phyloP scores from a whole-genome alignment of 192 early-diverging fungal genomes.

The Backusella liffmaniae region DNA sequence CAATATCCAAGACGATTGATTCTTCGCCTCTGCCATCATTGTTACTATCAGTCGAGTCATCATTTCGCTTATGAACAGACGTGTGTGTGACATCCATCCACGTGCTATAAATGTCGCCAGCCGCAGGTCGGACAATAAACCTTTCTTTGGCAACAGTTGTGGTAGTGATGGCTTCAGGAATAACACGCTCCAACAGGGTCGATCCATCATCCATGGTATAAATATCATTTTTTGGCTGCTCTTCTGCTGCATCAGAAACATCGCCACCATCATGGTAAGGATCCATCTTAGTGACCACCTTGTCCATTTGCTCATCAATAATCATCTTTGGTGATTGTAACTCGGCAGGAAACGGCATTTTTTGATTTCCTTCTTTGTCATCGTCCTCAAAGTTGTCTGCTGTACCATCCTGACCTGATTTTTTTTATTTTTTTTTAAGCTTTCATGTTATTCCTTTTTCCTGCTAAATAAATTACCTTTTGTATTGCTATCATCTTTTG shows the following conservation, averaged over 20 bases:
- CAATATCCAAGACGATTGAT: slow-evolving; percentile 49
- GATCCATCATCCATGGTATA: slow-evolving; percentile 35
- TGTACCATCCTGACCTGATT: not conserved
- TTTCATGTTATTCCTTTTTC: not conserved
- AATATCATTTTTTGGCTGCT: slow-evolving; percentile 17
- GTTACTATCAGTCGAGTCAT: not conserved
- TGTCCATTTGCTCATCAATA: slow-evolving; percentile 39
- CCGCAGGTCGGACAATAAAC: slow-evolving; percentile 37
- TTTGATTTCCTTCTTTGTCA: slow-evolving; percentile 29
- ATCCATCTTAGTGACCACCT: slow-evolving; percentile 33
- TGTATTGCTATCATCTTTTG: slow-evolving; percentile 19
- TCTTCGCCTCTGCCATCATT: slow-evolving; percentile 37
- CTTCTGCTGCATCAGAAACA: not conserved
- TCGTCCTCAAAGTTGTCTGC: slow-evolving; percentile 23
- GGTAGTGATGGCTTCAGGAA: slow-evolving; percentile 28
- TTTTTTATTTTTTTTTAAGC: not conserved
- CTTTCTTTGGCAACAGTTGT: slow-evolving; percentile 36
- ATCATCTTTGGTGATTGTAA: slow-evolving; percentile 37
- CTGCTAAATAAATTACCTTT: not conserved
- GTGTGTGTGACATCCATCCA: slow-evolving; percentile 36
- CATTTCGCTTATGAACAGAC: not conserved
- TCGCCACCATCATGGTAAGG: not conserved
- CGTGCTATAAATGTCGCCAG: slow-evolving; percentile 24
- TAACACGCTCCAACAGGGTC: slow-evolving; percentile 32
- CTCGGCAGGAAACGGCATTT: slow-evolving; percentile 23